Percentiles rank a stretch among this genome's conserved stretches.
phyloP scores from a whole-genome alignment of 768 basidiomycete species.

The Tubosaeta brunneosetosa region DNA sequence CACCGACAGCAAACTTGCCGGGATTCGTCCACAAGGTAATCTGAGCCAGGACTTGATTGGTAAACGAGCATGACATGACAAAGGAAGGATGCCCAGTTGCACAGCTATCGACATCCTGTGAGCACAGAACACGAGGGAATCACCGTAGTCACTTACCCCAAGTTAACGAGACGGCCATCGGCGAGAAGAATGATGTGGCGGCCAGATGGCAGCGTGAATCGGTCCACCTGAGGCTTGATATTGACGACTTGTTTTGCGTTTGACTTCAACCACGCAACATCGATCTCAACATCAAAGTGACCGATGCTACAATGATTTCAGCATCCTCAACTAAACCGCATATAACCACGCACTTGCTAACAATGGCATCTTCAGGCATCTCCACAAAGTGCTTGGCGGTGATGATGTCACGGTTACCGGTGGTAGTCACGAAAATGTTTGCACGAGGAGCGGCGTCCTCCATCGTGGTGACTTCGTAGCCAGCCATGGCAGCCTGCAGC shows the following conservation, averaged over 20 bases:
- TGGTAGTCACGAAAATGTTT: conserved; percentile 97
- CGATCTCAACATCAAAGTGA: conserved; percentile 87
- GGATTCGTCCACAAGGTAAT: conserved; percentile 96
- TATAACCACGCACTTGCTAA: conserved; percentile 77
- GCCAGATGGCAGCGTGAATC: conserved; percentile 87
- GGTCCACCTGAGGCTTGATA: conserved; percentile 99
- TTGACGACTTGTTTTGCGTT: conserved; percentile 81
- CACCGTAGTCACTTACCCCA: conserved; percentile 56
- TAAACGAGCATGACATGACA: conserved; percentile 99
- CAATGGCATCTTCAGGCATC: conserved; percentile 99
- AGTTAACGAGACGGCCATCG: conserved; percentile 98
- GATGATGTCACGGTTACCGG: conserved; percentile 98
- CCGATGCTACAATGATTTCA: conserved; percentile 54
- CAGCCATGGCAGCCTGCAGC: conserved; percentile 99
- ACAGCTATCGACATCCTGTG: conserved; percentile 47
- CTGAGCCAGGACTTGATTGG: conserved; percentile 97
- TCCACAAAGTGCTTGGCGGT: conserved; percentile 82
- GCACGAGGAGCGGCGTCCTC: conserved; percentile 87
- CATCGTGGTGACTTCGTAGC: conserved; percentile 98
- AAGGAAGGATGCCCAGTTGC: conserved; percentile 99
- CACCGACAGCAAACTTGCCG: conserved; percentile 91
- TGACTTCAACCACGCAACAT: conserved; percentile 96
- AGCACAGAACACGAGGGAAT: neutral
- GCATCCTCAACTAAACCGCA: neutral
- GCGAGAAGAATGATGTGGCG: conserved; percentile 97